These are phyloP conservation scores for Sporothrix brasiliensis DNA, from an alignment of 2,329 filamentous ascomycete species.

Conservation along the genomic window DNA sequence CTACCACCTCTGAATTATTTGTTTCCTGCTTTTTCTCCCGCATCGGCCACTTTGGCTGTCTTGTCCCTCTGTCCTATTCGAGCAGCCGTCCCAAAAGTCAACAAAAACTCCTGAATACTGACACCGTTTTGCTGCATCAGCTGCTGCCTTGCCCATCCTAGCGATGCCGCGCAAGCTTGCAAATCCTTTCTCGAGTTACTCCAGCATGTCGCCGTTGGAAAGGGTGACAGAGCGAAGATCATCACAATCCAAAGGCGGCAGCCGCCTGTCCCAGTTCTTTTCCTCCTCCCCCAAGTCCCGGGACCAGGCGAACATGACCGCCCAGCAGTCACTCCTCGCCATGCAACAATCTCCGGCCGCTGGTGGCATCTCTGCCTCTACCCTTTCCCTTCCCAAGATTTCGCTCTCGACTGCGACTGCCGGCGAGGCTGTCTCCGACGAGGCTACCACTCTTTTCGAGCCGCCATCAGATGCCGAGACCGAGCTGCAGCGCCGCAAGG, in stretches of 20 bases:
- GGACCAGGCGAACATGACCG: constrained; percentile 56
- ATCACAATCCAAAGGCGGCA: constrained; percentile 66
- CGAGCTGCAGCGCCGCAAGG: constrained; percentile 71
- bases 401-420: constrained; percentile 84
- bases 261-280: constrained; percentile 81
- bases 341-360: constrained; percentile 58
- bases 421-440: constrained; percentile 72
- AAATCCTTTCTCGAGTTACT: constrained; percentile 58
- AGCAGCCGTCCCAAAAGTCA: not conserved
- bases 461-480: constrained; percentile 84
- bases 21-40: not conserved
- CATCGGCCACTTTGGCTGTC: not conserved
- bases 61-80: not conserved
- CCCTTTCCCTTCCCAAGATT: constrained; percentile 82
- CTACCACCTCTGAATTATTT: not conserved
- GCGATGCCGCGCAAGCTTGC: constrained; percentile 63
- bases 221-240: constrained; percentile 59
- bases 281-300: constrained; percentile 80
- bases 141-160: constrained; percentile 37
- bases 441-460: constrained; percentile 77
- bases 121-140: constrained; percentile 24
- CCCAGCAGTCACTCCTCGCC: constrained; percentile 68
- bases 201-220: constrained; percentile 54
- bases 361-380: constrained; percentile 66
- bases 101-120: not conserved